These are phyloP conservation scores for Porogramme epimiltina DNA, from an alignment of 1,284 basidiomycete genomes.

Conservation along the genomic window DNA sequence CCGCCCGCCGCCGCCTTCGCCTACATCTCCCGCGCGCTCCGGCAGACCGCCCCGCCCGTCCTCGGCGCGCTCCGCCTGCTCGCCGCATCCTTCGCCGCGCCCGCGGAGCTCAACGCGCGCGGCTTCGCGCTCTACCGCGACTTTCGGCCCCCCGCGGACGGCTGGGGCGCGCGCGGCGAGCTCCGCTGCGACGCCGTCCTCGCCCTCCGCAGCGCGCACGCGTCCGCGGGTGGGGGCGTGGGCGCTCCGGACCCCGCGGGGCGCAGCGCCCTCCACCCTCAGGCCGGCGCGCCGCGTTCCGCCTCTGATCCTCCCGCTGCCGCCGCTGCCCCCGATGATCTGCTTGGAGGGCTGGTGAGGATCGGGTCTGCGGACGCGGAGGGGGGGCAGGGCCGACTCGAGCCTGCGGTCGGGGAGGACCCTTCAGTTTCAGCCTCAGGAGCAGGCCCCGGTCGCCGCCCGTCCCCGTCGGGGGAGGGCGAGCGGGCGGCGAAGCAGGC, in stretches of 20 bases:
- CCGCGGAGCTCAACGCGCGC: conserved; percentile 66
- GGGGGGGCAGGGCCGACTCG: no score
- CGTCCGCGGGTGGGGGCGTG: conserved; percentile 1
- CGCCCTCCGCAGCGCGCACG: conserved; percentile 35
- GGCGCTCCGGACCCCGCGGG: no score
- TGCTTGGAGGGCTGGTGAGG: conserved; percentile 24
- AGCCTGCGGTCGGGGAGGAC: no score
- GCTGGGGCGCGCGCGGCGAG: conserved; percentile 76
- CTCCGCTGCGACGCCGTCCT: conserved; percentile 66
- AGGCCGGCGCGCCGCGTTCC: no score
- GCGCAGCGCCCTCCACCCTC: not conserved
- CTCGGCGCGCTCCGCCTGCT: conserved; percentile 83
- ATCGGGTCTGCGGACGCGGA: conserved; percentile 14
- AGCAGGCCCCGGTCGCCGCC: not conserved
- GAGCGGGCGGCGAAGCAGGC: conserved; percentile 41
- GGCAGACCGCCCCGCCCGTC: conserved; percentile 73
- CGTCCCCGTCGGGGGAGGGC: conserved; percentile 6
- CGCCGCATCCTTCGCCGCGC: conserved; percentile 60
- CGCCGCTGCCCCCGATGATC: not conserved
- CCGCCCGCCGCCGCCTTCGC: conserved; percentile 75
- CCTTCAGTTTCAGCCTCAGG: no score
- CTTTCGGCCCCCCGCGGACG: conserved; percentile 71
- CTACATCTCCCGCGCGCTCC: conserved; percentile 82
- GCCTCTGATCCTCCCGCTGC: no score
- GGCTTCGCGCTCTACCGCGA: conserved; percentile 78